phyloP scores from a whole-genome alignment of 1,139 yeast genomes.

The Magnusiomyces suaveolens region DNA sequence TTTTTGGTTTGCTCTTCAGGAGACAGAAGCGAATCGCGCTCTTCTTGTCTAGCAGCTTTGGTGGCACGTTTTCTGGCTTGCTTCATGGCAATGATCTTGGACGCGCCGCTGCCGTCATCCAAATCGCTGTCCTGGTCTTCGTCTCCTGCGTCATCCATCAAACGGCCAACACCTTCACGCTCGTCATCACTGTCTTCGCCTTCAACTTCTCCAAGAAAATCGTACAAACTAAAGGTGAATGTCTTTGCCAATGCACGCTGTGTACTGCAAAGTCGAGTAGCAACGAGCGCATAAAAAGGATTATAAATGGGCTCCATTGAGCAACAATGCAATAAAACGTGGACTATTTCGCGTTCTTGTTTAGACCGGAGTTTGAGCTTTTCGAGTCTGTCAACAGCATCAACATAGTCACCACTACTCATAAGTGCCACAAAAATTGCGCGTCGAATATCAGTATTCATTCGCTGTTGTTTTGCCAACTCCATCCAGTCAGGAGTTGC shows the following conservation, averaged over 20 bases:
- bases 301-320: conserved; percentile 76
- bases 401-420: conserved; percentile 90
- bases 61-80: neutral
- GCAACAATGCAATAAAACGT: conserved; percentile 76
- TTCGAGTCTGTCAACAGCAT: conserved; percentile 73
- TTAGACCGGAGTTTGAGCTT: conserved; percentile 66
- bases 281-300: conserved; percentile 81
- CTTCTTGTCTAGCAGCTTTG: conserved; percentile 19
- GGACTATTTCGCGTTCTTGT: conserved; percentile 85
- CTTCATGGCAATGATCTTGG: neutral
- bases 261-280: conserved; percentile 60
- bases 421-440: conserved; percentile 88
- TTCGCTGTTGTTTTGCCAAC: conserved; percentile 73
- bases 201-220: conserved; percentile 63
- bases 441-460: conserved; percentile 91
- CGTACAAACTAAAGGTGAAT: conserved; percentile 88
- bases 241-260: conserved; percentile 66
- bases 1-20: conserved; percentile 26
- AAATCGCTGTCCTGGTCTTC: conserved; percentile 41
- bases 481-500: conserved; percentile 85
- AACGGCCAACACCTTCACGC: conserved; percentile 23
- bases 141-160: conserved; percentile 32
- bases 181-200: conserved; percentile 39
- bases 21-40: conserved; percentile 19
- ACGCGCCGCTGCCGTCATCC: conserved; percentile 3